Evolutionary conservation across 371 early-diverging fungal species (phyloP), one percentile per base, ranked within the genome.

Genomic region (Mucor piriformis): DNA sequence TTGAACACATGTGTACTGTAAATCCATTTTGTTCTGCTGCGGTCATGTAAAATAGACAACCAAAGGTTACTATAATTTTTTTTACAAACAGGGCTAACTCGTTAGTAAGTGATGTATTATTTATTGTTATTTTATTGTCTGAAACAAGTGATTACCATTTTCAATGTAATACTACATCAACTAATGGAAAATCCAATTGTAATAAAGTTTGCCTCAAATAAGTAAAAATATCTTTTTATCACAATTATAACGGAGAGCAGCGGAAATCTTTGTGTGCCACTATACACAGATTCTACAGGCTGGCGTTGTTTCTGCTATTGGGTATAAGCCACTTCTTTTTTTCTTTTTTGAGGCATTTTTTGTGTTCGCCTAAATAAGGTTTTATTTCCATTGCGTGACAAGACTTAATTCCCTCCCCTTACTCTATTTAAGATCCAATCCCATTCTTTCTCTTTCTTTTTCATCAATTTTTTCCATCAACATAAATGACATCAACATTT

Each of bases 291-390:
- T 46, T 20, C 23, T 20, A 21, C 43, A 43, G 20, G 20, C 43
- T 12, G 59, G 64, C 49, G 65, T 50, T 21, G 37, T 64, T 64
- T 64, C 59, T 64, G 65, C 65, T 43, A 64, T 64, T 64, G 65
- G 65, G 34, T 32, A 64, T 55, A 64, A 64, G 65, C 65, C 65
- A 64, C 65, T 40, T 37, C 40, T 50, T 43, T 32, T n/a, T 20
- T 16, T 38, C 20, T 21, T 25, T 54, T 54, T 50, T 64, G 65
- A 64, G 65, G 65, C 59, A 64, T 64, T 64, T 64, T 50, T 58
- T 54, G 20, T 61, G 42, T 46, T 42, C 32, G 20, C 16, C 60
- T 35, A 52, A 52, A 59, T 59, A 35, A 46, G 47, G 60, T 23
- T 42, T 32, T 33, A 43, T 55, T 44, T 34, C 29, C 29, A 44